Evolutionary conservation across 2,329 filamentous ascomycete genomes (phyloP).

Genomic region (Helminthosporium solani): DNA sequence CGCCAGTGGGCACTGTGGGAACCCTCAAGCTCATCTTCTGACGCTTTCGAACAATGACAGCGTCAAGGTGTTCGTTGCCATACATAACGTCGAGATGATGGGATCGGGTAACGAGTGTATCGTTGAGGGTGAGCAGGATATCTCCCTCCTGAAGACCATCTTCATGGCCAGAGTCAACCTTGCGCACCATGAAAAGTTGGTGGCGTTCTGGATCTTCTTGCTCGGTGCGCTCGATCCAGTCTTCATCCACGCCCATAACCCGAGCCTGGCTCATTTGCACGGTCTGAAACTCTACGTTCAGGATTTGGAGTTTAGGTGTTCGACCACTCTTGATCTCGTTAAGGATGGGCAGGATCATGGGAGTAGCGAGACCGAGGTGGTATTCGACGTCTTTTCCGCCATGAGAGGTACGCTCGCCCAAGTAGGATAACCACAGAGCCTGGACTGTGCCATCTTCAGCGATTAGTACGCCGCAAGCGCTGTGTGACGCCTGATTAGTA

Average conservation of each 20-base stretch:
- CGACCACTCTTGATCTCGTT: constrained; percentile 78
- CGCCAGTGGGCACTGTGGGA: constrained; percentile 81
- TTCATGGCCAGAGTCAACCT: constrained; percentile 68
- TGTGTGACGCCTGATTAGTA: constrained; percentile 85
- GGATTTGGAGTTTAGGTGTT: constrained; percentile 79
- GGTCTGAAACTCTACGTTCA: constrained; percentile 91
- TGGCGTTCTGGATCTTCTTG: constrained; percentile 87
- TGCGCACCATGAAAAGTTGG: constrained; percentile 97
- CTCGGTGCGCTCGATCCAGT: constrained; percentile 91
- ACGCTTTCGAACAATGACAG: constrained; percentile 82
- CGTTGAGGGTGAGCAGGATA: constrained; percentile 87
- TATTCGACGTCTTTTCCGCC: constrained; percentile 92
- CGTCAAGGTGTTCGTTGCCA: constrained; percentile 77
- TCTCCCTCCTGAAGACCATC: constrained; percentile 82
- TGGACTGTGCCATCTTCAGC: constrained; percentile 89
- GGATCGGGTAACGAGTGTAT: constrained; percentile 87
- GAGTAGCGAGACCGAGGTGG: constrained; percentile 86
- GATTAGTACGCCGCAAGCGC: constrained; percentile 89
- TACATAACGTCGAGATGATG: constrained; percentile 97
- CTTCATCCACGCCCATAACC: constrained; percentile 94
- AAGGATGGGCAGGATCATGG: constrained; percentile 84
- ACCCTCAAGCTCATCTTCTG: constrained; percentile 75
- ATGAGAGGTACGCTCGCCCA: constrained; percentile 80
- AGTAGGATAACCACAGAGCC: constrained; percentile 93
- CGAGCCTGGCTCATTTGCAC: constrained; percentile 96